A percentile compares a stretch with the other conserved stretches of the same genome.
These are phyloP conservation scores for Crithidia mellificae DNA, from an alignment of 208 protist species.

Conservation along the genomic window DNA sequence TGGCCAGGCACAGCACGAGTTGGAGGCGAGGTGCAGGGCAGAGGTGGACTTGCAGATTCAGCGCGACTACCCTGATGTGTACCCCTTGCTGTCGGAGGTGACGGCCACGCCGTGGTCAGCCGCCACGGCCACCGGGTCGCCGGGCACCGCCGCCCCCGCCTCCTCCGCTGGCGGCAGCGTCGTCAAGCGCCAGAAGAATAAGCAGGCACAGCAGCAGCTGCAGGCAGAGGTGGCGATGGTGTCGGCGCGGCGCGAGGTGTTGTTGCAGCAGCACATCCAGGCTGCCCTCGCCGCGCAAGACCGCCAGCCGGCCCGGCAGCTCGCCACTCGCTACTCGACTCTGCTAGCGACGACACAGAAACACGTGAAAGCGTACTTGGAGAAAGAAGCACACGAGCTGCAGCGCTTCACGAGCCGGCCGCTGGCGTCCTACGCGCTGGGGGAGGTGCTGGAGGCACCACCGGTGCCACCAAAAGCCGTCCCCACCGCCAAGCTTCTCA, in stretches of 20 bases:
- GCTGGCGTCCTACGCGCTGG: constrained; percentile 63
- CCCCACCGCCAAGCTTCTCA: neutral
- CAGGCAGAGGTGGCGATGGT: constrained; percentile 32
- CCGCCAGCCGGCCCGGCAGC: constrained; percentile 41
- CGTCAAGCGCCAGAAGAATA: constrained; percentile 22
- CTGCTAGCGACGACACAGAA: constrained; percentile 38
- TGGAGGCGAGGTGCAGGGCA: constrained; percentile 33
- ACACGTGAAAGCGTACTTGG: constrained; percentile 38
- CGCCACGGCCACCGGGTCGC: neutral
- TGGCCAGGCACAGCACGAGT: constrained; percentile 30
- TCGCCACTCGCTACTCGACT: constrained; percentile 35
- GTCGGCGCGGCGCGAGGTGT: constrained; percentile 30
- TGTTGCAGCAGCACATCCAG: constrained; percentile 46
- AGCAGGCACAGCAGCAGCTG: constrained; percentile 27
- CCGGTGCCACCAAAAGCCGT: constrained; percentile 3
- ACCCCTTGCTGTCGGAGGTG: constrained; percentile 8
- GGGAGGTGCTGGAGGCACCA: constrained; percentile 56
- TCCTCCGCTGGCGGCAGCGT: neutral
- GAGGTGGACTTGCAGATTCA: constrained; percentile 41
- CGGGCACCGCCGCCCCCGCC: neutral
- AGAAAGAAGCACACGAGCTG: constrained; percentile 42
- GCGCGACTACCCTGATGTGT: constrained; percentile 24
- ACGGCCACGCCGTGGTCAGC: constrained; percentile 1
- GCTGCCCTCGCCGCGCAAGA: constrained; percentile 38
- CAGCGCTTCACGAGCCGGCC: constrained; percentile 57